These are phyloP conservation scores for Claviceps pazoutovae DNA, from an alignment of 2,329 filamentous ascomycete species.

Conservation along the genomic window DNA sequence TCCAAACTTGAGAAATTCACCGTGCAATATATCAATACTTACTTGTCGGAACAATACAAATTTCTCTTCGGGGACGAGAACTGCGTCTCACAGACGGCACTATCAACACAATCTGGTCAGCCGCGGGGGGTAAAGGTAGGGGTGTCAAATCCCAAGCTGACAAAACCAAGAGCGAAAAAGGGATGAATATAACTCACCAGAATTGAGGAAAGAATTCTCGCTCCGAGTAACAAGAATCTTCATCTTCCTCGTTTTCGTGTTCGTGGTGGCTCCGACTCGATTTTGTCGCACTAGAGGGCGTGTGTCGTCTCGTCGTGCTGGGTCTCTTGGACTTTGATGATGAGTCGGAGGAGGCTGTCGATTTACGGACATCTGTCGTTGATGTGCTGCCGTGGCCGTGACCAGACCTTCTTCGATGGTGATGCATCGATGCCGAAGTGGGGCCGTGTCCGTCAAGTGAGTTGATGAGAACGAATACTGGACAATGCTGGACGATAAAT, in stretches of 20 bases:
- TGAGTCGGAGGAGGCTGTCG: constrained; percentile 28
- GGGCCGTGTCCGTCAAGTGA: not conserved
- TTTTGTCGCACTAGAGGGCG: constrained; percentile 28
- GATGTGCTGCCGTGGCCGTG: constrained; percentile 38
- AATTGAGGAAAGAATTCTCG: constrained; percentile 51
- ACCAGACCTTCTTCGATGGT: constrained; percentile 42
- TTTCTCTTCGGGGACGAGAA: constrained; percentile 43
- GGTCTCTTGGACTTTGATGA: constrained; percentile 34
- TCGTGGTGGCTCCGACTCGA: constrained; percentile 37
- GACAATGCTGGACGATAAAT: no score
- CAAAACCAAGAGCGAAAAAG: no score
- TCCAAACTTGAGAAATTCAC: no score
- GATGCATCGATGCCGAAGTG: constrained; percentile 31
- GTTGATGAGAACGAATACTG: not conserved
- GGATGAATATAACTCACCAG: constrained; percentile 32
- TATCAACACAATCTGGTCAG: constrained; percentile 15
- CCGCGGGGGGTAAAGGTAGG: not conserved
- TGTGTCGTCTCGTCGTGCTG: constrained; percentile 29
- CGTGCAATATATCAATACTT: constrained; percentile 19
- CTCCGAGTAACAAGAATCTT: constrained; percentile 40
- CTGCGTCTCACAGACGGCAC: constrained; percentile 55
- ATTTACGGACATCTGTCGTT: constrained; percentile 40
- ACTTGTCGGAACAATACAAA: constrained; percentile 51
- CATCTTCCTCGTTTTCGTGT: constrained; percentile 34
- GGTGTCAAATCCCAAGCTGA: not conserved